phyloP scores from a whole-genome alignment of 2,329 filamentous ascomycete genomes.

The Fusarium praegraminearum region DNA sequence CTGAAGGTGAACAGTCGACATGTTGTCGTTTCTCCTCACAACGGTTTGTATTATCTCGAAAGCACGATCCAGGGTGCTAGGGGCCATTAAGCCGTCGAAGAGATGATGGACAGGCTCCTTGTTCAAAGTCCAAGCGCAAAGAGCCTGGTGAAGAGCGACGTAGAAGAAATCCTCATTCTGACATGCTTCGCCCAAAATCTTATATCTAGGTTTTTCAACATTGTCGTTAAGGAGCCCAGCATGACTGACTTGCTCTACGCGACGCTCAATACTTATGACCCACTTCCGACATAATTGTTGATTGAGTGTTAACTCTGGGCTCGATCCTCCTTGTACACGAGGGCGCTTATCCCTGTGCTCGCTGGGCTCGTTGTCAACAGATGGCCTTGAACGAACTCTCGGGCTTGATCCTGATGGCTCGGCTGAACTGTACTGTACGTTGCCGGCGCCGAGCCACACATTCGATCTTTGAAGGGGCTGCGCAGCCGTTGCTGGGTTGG shows the following conservation, averaged over 20 bases:
- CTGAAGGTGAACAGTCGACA: conserved; percentile 40
- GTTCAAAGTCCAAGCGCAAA: conserved; percentile 66
- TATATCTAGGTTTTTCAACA: conserved; percentile 62
- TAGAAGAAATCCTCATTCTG: conserved; percentile 69
- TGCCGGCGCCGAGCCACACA: background rate
- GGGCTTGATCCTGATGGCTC: background rate
- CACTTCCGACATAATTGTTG: conserved; percentile 18
- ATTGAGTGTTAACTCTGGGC: background rate
- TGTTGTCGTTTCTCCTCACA: conserved; percentile 42
- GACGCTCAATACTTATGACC: conserved; percentile 18
- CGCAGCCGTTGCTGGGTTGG: background rate
- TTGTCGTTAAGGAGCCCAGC: conserved; percentile 39
- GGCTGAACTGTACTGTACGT: background rate
- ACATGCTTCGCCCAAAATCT: conserved; percentile 70
- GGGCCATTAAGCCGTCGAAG: conserved; percentile 24
- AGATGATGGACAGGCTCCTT: conserved; percentile 51
- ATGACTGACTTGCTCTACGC: conserved; percentile 41
- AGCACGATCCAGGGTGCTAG: conserved; percentile 35
- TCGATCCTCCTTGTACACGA: conserved; percentile 18
- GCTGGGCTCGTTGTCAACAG: conserved; percentile 6
- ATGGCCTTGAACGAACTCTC: conserved; percentile 8
- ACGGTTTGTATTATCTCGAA: conserved; percentile 39
- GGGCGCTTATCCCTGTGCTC: conserved; percentile 30
- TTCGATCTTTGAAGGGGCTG: conserved; percentile 3
- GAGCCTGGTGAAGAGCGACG: conserved; percentile 73